Conservation (phyloP, 192 early-diverging fungal genomes). For the Backusella morwellensis region DNA sequence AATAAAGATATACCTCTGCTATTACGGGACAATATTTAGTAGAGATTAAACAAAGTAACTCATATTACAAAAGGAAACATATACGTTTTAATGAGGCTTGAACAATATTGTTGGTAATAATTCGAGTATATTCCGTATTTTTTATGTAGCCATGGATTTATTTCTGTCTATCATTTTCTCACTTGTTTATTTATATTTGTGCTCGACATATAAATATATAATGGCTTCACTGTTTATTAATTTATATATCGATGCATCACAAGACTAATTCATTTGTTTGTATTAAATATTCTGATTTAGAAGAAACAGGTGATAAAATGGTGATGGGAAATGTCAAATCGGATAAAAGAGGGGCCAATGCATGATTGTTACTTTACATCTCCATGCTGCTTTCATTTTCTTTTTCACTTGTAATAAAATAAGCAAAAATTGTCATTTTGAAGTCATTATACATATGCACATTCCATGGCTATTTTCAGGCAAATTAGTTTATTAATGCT, state of each 20-base stretch:
- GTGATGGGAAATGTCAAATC: neutral
- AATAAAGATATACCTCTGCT: too few relatives aligned
- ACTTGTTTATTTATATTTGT: neutral
- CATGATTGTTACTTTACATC: neutral
- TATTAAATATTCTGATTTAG: neutral
- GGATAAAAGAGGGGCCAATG: neutral
- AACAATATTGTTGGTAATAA: too few relatives aligned
- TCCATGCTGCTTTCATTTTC: neutral
- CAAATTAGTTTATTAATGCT: neutral
- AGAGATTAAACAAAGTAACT: too few relatives aligned
- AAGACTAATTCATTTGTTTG: neutral
- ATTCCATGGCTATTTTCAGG: neutral
- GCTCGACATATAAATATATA: neutral
- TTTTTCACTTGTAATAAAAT: neutral
- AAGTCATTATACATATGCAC: too few relatives aligned
- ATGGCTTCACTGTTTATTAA: neutral
- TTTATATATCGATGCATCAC: neutral
- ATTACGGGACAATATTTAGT: too few relatives aligned
- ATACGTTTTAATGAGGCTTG: too few relatives aligned
- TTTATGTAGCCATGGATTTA: too few relatives aligned
- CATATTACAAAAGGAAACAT: too few relatives aligned
- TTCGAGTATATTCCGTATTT: too few relatives aligned
- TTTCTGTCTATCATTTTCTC: too few relatives aligned
- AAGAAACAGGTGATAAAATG: neutral
- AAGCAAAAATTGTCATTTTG: neutral